phyloP scores from a whole-genome alignment of 495 filamentous ascomycete species.

The Astrocystis sublimbata region DNA sequence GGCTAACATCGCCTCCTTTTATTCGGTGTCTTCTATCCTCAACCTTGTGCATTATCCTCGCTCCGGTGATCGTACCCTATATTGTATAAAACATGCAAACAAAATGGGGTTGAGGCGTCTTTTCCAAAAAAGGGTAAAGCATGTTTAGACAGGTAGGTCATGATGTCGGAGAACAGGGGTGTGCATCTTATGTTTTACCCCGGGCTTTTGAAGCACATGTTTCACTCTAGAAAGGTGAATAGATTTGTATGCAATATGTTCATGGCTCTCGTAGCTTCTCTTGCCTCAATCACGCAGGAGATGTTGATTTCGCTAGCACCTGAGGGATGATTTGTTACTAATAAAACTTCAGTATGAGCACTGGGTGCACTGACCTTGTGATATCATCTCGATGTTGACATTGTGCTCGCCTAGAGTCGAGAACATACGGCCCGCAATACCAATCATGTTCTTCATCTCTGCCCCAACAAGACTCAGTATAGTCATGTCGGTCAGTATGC shows the following conservation, averaged over 20 bases:
- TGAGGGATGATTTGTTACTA: constrained; percentile 40
- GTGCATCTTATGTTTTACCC: not conserved
- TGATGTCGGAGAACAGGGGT: not conserved
- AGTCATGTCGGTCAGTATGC: constrained; percentile 82
- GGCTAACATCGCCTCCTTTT: not conserved
- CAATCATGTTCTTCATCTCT: constrained; percentile 94
- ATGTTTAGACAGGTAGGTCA: not conserved
- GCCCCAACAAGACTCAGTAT: constrained; percentile 90
- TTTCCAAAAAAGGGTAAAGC: not conserved
- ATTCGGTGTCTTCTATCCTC: not conserved
- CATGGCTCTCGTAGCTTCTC: constrained; percentile 86
- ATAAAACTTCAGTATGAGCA: not conserved
- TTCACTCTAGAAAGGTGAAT: constrained; percentile 64
- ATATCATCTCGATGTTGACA: constrained; percentile 97
- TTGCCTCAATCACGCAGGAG: constrained; percentile 90
- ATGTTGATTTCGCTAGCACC: constrained; percentile 99
- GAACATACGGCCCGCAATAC: constrained; percentile 88
- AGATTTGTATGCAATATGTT: constrained; percentile 93
- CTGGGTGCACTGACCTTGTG: constrained; percentile 66
- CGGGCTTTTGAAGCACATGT: not conserved
- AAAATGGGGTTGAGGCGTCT: not conserved
- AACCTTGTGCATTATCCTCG: not conserved
- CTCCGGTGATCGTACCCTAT: not conserved
- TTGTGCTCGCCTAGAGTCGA: constrained; percentile 82
- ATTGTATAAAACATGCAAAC: not conserved